Conservation (phyloP, 345 rosid genomes). For the Gossypium thurberi region DNA sequence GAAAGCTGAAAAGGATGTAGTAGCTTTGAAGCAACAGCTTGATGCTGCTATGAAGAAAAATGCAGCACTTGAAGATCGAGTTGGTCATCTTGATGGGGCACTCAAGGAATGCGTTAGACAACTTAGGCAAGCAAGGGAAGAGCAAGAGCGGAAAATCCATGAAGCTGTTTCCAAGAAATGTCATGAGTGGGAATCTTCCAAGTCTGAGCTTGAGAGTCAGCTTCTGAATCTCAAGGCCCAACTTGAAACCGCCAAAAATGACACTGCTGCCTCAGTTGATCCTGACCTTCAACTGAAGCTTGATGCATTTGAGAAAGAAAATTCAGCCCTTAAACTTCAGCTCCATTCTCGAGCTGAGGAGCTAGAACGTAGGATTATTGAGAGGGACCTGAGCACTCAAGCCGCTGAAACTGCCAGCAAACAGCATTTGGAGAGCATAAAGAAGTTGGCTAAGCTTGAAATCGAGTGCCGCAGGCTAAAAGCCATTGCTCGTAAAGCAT, state of each 20-base stretch:
- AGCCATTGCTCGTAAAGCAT: constrained; percentile 43
- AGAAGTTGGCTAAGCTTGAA: constrained; percentile 68
- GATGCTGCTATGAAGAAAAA: constrained; percentile 48
- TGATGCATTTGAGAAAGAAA: constrained; percentile 57
- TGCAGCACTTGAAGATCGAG: constrained; percentile 59
- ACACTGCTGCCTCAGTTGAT: constrained; percentile 24
- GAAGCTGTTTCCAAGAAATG: constrained; percentile 50
- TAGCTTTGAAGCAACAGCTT: constrained; percentile 58
- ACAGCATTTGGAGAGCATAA: constrained; percentile 76
- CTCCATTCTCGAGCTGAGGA: constrained; percentile 53
- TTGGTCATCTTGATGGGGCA: constrained; percentile 82
- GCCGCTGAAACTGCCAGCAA: constrained; percentile 93
- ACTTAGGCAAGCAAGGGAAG: constrained; percentile 82
- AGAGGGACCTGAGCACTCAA: constrained; percentile 79
- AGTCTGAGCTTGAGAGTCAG: constrained; percentile 45
- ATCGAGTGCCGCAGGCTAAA: constrained; percentile 70
- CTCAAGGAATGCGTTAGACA: constrained; percentile 92
- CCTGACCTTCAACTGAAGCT: constrained; percentile 43
- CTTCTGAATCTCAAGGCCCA: constrained; percentile 39
- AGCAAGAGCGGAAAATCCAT: constrained; percentile 60
- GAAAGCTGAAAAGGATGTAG: constrained; percentile 85
- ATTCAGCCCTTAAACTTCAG: constrained; percentile 43
- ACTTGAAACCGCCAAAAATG: constrained; percentile 29
- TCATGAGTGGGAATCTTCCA: constrained; percentile 54
- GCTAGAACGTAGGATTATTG: constrained; percentile 46